phyloP scores from a whole-genome alignment of 441 rosid species.

The Pelargonium australe region DNA sequence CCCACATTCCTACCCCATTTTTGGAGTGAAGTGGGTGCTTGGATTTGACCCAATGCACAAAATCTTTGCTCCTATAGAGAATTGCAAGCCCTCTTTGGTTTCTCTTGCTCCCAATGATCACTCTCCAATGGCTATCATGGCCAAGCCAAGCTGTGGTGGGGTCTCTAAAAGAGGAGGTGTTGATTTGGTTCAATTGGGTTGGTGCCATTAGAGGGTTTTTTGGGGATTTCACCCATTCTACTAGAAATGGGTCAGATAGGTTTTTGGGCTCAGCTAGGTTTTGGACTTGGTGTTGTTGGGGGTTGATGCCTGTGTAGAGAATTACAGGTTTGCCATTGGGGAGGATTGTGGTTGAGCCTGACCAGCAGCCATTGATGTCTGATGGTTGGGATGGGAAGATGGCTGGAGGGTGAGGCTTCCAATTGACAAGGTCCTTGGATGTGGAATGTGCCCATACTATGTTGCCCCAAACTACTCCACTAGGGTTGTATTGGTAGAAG shows the following conservation, averaged over 20 bases:
- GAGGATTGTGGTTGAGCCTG: constrained; percentile 69
- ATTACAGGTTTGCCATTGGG: constrained; percentile 47
- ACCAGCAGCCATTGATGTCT: constrained; percentile 71
- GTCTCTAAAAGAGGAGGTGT: constrained; percentile 62
- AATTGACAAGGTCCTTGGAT: constrained; percentile 66
- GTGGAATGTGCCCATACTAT: constrained; percentile 85
- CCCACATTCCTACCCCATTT: constrained; percentile 76
- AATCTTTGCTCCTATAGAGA: constrained; percentile 54
- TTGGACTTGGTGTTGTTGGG: constrained; percentile 45
- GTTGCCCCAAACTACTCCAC: constrained; percentile 66
- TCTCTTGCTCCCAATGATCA: constrained; percentile 49
- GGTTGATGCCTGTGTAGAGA: constrained; percentile 60
- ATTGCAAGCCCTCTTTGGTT: constrained; percentile 42
- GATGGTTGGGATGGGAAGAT: constrained; percentile 49
- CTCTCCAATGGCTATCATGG: constrained; percentile 54
- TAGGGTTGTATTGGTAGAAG: constrained; percentile 78
- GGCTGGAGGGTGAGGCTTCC: constrained; percentile 55
- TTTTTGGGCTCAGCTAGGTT: constrained; percentile 58
- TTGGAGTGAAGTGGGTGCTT: constrained; percentile 47
- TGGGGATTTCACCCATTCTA: constrained; percentile 51
- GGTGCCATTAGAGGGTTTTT: constrained; percentile 64
- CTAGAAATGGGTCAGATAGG: constrained; percentile 48
- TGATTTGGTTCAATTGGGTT: constrained; percentile 36
- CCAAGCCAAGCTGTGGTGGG: constrained; percentile 83
- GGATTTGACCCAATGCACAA: constrained; percentile 44